Conservation (phyloP, 1,284 basidiomycete species). For the Leccinum solheimii region DNA sequence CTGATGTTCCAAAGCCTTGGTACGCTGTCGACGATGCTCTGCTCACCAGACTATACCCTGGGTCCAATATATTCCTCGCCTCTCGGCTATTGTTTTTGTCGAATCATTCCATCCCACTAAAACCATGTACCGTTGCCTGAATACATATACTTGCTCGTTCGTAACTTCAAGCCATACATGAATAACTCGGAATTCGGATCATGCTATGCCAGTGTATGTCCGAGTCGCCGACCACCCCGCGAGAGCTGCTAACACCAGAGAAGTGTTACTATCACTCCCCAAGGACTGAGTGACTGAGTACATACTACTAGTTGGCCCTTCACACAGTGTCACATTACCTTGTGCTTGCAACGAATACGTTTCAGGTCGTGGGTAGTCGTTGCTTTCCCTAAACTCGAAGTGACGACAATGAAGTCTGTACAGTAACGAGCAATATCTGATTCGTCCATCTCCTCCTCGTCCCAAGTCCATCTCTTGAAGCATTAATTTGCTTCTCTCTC, state of each 20-base stretch:
- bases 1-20: background rate
- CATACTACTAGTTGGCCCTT: too few relatives aligned
- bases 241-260: too few relatives aligned
- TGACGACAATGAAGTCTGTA: constrained; percentile 1
- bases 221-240: too few relatives aligned
- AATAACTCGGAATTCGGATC: too few relatives aligned
- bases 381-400: constrained; percentile 4
- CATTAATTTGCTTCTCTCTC: constrained; percentile 77
- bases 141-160: background rate
- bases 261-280: too few relatives aligned
- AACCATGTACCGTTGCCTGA: too few relatives aligned
- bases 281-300: too few relatives aligned
- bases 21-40: background rate
- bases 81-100: background rate
- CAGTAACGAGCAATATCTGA: background rate
- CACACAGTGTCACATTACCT: too few relatives aligned
- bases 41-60: background rate
- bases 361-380: background rate
- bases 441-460: constrained; percentile 3
- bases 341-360: too few relatives aligned
- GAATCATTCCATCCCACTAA: background rate
- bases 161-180: too few relatives aligned
- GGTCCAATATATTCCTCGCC: background rate
- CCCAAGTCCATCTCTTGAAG: constrained; percentile 46
- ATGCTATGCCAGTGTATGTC: too few relatives aligned